Evolutionary conservation across 1,284 basidiomycete genomes (phyloP), one percentile per base, ranked within the genome.

Genomic region (Apiotrichum gracile): DNA sequence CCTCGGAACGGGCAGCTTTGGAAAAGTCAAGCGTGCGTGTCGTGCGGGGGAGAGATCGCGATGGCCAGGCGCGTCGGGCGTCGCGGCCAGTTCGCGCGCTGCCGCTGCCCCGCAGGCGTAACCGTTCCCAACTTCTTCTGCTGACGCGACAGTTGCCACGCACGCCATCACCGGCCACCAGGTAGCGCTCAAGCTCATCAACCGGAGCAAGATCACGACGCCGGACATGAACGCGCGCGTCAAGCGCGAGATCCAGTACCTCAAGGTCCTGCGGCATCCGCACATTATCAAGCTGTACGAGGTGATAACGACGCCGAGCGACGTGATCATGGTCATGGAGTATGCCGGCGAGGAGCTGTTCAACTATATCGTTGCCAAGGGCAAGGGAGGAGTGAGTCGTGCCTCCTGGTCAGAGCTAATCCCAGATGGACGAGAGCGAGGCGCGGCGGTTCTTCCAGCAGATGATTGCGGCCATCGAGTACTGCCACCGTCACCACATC

Each of bases 211-310:
- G 67, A 97, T 97, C 57, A 86, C 87, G 61, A 84, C 86, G 59
- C 87, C 91, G 64, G 89, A 91, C 76, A 94, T 90, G 69, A 91
- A 89, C 74, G 86, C 85, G 47, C 79, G 94, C 50, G 93, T 98
- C 21, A 88, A 91, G 73, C 83, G 92, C 43, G 94, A 98, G 77
- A 92, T 94, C 62, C 90, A 94, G 70, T 96, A 94, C 77, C 87
- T 96, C 81, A 85, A 89, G 57, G 83, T 90, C 37, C 82, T 97
- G 21, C 80, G 89, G 43, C 92, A 97, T 73, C 86, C 92, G 1
- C 91, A 97, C 72, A 94, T 97, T 73, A 88, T 96, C 80, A 96
- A 96, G 76, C 82, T 96, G 89, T 92, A 96, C 74, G 92, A 96
- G 73, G 91, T 96, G 43, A 93, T 96, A 63, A 91, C 89, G 12